Evolutionary conservation across 441 rosid genomes (phyloP), one percentile per base, ranked within the genome.

Genomic region (Populus hybrid): DNA sequence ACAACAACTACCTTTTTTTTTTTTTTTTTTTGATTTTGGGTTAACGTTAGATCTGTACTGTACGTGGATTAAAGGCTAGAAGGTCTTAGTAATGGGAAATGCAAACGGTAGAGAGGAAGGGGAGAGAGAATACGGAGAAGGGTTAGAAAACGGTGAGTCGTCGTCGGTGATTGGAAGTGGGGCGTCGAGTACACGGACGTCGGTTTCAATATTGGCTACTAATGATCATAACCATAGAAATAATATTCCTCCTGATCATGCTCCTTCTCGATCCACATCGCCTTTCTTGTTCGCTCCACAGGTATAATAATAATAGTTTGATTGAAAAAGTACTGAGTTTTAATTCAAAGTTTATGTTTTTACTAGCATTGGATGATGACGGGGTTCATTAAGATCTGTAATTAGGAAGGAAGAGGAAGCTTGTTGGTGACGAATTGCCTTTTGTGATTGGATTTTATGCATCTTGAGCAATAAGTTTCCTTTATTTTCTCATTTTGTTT

Each of bases 251-350:
- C 93, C 91, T 40, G 92, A 91, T 5, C 82, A 75, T 10, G 87
- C 84, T 70, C 94, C 96, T 10, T 78, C 83, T 28, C 85, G 89
- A 75, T 87, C 94, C 80, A 79, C 82, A 14, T 89, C 95, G 36
- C 97, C 95, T 77, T 85, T 87, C 78, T 79, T 91, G 81, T 88
- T 89, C 77, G 80, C 89, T 84, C 90, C 97, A 83, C 97, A 90
- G 95, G 97, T 93, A 36, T 5, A 12, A 50, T 36, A 10, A 18
- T 59, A 10, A 35, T 21, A 2, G 42, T 30, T 16, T 36, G 46
- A 23, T 63, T 7, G 34, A 16, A 35, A 63, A 23, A 10, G 2
- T 28, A 20, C 6, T 12, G 2, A 30, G 18, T 24, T 66, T 21
- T 16, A 2, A 32, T 12, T 63, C 12, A 21, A 67, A 50, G 10